Conservation (phyloP, 2,329 filamentous ascomycete genomes). For the Fonsecaea erecta region DNA sequence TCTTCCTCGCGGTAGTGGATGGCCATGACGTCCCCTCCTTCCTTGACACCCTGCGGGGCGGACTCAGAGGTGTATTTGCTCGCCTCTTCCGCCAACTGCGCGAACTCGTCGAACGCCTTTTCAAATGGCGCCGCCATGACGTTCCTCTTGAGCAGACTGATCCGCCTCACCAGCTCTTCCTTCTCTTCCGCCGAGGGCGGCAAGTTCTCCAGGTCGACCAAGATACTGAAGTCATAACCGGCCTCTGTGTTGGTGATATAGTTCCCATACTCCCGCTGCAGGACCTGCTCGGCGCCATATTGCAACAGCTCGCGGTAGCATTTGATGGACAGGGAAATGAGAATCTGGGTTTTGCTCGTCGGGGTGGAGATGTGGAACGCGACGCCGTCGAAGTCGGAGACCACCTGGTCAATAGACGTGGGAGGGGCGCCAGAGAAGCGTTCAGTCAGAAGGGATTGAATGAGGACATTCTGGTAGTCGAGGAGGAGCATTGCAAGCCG, state of each 20-base stretch:
- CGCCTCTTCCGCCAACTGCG: slow-evolving; percentile 81
- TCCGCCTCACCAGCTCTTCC: slow-evolving; percentile 82
- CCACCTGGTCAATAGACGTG: slow-evolving; percentile 88
- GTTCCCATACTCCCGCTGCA: slow-evolving; percentile 90
- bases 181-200: slow-evolving; percentile 82
- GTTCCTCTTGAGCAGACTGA: slow-evolving; percentile 94
- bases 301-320: slow-evolving; percentile 91
- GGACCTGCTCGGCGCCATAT: slow-evolving; percentile 89
- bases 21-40: slow-evolving; percentile 90
- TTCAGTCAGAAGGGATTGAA: slow-evolving; percentile 94
- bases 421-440: slow-evolving; percentile 73
- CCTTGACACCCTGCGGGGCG: slow-evolving; percentile 84
- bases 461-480: slow-evolving; percentile 98
- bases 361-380: slow-evolving; percentile 98
- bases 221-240: slow-evolving; percentile 94
- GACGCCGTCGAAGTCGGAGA: slow-evolving; percentile 98
- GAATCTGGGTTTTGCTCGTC: slow-evolving; percentile 88
- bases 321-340: slow-evolving; percentile 91
- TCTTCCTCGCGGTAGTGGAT: slow-evolving; percentile 99
- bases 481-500: slow-evolving; percentile 75
- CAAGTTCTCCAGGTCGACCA: slow-evolving; percentile 84
- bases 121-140: slow-evolving; percentile 99
- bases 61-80: slow-evolving; percentile 92
- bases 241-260: slow-evolving; percentile 87
- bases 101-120: slow-evolving; percentile 92